A percentile compares a stretch with the other conserved stretches of the same genome.
These are phyloP conservation scores for Suhomyces maxii DNA, from an alignment of 1,139 yeast species.

Conservation along the genomic window DNA sequence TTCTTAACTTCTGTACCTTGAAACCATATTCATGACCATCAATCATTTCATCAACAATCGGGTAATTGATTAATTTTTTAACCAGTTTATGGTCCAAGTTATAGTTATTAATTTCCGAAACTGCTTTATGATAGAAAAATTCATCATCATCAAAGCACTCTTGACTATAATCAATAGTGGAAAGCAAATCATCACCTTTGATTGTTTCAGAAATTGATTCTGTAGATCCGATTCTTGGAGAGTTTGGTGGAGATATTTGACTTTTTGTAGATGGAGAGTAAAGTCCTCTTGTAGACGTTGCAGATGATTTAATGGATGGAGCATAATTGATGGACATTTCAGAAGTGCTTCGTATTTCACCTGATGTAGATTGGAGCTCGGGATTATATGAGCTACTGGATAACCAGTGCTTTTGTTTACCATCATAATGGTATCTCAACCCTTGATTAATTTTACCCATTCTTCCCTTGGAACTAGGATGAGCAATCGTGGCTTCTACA, in stretches of 20 bases:
- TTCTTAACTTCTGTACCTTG: conserved; percentile 41
- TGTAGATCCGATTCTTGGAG: conserved; percentile 12
- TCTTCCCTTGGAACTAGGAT: conserved; percentile 65
- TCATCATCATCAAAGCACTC: conserved; percentile 48
- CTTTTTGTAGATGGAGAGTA: conserved; percentile 30
- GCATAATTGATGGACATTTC: conserved; percentile 31
- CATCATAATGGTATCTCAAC: conserved; percentile 74
- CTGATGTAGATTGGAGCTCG: conserved; percentile 11
- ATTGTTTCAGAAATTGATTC: conserved; percentile 28
- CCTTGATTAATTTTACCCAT: conserved; percentile 81
- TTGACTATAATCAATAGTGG: conserved; percentile 30
- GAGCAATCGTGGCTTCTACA: conserved; percentile 68
- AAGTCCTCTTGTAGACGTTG: conserved; percentile 37
- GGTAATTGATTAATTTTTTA: conserved; percentile 40
- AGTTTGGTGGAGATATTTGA: conserved; percentile 26
- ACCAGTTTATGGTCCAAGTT: conserved; percentile 39
- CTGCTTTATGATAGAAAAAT: conserved; percentile 33
- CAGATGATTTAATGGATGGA: conserved; percentile 34
- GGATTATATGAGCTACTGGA: conserved; percentile 32
- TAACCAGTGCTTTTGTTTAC: conserved; percentile 83
- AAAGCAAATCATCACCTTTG: conserved; percentile 20
- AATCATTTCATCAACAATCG: conserved; percentile 46
- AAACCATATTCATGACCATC: conserved; percentile 46
- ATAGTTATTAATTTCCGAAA: conserved; percentile 39
- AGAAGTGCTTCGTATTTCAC: conserved; percentile 27